phyloP scores from a whole-genome alignment of 805 yeast species.

The Yamadazyma akitaensis region DNA sequence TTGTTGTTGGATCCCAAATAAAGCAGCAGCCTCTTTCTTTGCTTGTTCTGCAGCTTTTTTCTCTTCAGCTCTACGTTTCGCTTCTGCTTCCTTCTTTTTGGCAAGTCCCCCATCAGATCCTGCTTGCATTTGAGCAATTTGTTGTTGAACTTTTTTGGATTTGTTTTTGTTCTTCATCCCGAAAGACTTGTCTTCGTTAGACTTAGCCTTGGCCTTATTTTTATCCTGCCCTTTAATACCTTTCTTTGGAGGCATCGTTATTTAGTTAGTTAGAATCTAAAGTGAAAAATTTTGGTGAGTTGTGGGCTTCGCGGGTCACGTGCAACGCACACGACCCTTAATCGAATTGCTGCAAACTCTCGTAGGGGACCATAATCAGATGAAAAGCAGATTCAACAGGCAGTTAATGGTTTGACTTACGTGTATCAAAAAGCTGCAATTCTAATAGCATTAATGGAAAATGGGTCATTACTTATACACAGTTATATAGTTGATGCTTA shows the following conservation, averaged over 20 bases:
- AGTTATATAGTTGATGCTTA: no score
- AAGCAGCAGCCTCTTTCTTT: conserved; percentile 77
- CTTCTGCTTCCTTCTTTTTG: conserved; percentile 74
- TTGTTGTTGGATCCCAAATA: conserved; percentile 70
- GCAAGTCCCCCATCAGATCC: conserved; percentile 49
- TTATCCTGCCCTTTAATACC: conserved; percentile 50
- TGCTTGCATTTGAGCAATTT: conserved; percentile 42
- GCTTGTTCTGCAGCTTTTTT: conserved; percentile 91
- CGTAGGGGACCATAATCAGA: neutral
- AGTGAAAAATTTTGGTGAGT: conserved; percentile 6
- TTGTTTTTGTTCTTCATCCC: conserved; percentile 95
- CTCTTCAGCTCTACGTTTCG: conserved; percentile 63
- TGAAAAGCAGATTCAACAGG: no score
- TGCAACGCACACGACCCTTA: conserved; percentile 4
- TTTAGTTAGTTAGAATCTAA: conserved; percentile 1
- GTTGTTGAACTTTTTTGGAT: conserved; percentile 82
- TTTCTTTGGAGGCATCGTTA: conserved; percentile 75
- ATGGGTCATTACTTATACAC: neutral
- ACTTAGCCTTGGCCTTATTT: conserved; percentile 63
- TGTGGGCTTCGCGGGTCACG: conserved; percentile 2
- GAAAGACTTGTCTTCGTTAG: conserved; percentile 84
- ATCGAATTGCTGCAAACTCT: neutral
- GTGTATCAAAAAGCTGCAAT: no score
- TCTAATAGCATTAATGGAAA: no score
- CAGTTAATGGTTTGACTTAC: no score